phyloP scores from a whole-genome alignment of 345 rosid genomes.

The Citrus medica region DNA sequence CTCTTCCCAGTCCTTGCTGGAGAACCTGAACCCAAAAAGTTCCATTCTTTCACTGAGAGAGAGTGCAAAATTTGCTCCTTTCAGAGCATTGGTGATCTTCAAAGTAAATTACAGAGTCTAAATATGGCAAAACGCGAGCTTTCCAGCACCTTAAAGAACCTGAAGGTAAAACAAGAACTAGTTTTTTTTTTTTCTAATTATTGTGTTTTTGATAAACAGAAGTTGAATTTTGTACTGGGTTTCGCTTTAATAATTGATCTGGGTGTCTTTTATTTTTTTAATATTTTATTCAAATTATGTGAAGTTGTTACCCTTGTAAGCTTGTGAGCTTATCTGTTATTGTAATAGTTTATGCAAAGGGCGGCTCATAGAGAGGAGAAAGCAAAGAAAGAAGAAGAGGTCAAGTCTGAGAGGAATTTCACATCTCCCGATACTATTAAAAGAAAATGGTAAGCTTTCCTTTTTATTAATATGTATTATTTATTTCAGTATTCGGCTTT shows the following conservation, averaged over 20 bases:
- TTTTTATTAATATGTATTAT: not conserved
- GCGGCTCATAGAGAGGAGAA: slow-evolving; percentile 61
- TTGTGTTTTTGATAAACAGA: not conserved
- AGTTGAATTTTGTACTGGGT: slow-evolving; percentile 13
- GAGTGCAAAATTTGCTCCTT: not conserved
- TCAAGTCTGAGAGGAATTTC: slow-evolving; percentile 49
- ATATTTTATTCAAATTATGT: not conserved
- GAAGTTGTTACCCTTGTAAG: not conserved
- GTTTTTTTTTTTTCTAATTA: not conserved
- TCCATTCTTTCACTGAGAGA: not conserved
- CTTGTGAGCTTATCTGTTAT: not conserved
- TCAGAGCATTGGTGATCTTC: not conserved
- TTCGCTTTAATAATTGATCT: slow-evolving; percentile 14
- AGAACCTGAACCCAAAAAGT: not conserved
- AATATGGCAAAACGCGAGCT: slow-evolving; percentile 84
- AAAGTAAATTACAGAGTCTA: not conserved
- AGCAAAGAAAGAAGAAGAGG: slow-evolving; percentile 49
- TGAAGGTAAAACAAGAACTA: slow-evolving; percentile 54
- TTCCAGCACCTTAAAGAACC: slow-evolving; percentile 74
- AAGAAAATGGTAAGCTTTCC: slow-evolving; percentile 56
- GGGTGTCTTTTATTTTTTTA: slow-evolving; percentile 7
- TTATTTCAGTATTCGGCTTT: not conserved
- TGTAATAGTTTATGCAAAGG: slow-evolving; percentile 81
- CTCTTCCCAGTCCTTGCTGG: not conserved
- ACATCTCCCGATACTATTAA: slow-evolving; percentile 29